These are phyloP conservation scores for Ophidiomyces ophidiicola DNA, from an alignment of 2,329 filamentous ascomycete species.

Conservation along the genomic window DNA sequence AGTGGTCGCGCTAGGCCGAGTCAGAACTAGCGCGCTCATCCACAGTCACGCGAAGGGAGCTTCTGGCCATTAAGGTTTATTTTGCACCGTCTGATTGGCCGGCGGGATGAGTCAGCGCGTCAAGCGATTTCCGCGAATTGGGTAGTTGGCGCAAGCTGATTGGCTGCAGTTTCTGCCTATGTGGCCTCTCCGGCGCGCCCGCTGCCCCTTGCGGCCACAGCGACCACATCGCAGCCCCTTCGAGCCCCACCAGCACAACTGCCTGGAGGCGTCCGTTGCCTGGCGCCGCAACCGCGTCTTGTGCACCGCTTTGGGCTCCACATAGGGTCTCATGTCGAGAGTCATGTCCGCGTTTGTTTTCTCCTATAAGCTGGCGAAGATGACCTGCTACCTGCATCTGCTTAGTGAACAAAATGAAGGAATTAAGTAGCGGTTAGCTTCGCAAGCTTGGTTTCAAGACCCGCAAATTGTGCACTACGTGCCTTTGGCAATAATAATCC, in stretches of 20 bases:
- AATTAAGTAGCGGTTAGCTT: too few relatives aligned
- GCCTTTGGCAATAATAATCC: too few relatives aligned
- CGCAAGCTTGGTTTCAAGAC: too few relatives aligned
- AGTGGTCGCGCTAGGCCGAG: slow-evolving; percentile 8
- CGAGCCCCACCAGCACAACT: background rate
- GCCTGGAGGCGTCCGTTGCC: too few relatives aligned
- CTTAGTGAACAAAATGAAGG: too few relatives aligned
- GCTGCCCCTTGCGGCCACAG: slow-evolving; percentile 5
- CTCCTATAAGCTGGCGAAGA: too few relatives aligned
- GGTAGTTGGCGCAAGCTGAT: slow-evolving; percentile 7
- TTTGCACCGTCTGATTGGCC: slow-evolving; percentile 29
- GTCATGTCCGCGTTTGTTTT: too few relatives aligned
- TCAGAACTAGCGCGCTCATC: slow-evolving; percentile 7
- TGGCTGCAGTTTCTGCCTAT: slow-evolving; percentile 10
- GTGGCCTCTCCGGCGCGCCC: slow-evolving; percentile 11
- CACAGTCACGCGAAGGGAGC: background rate
- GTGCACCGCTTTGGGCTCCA: too few relatives aligned
- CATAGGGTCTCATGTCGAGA: too few relatives aligned
- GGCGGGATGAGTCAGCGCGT: slow-evolving; percentile 21
- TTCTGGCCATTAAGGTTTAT: slow-evolving; percentile 26
- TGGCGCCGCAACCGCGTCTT: too few relatives aligned
- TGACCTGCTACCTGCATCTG: too few relatives aligned
- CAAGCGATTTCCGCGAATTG: slow-evolving; percentile 2
- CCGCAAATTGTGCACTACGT: too few relatives aligned
- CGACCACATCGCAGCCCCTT: background rate